phyloP scores from a whole-genome alignment of 805 yeast genomes.

The Kodamaea lidongshanica region DNA sequence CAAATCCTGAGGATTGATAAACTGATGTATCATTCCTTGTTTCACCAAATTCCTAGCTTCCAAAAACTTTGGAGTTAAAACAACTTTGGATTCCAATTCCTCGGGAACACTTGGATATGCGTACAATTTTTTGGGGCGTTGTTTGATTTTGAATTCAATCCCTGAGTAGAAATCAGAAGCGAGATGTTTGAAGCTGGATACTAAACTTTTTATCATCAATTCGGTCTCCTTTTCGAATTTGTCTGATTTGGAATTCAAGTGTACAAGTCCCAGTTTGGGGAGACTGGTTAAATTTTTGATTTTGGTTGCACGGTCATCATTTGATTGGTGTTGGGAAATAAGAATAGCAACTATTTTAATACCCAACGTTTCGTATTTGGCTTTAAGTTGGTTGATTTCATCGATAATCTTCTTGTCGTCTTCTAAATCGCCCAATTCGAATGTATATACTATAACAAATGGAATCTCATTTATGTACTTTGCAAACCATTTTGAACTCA shows the following conservation, averaged over 20 bases:
- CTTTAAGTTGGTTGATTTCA: constrained; percentile 13
- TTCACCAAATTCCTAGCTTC: constrained; percentile 35
- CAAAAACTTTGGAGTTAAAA: constrained; percentile 30
- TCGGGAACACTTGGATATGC: constrained; percentile 21
- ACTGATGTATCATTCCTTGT: constrained; percentile 29
- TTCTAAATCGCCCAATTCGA: constrained; percentile 14
- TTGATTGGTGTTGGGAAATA: constrained; percentile 14
- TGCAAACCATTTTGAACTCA: constrained; percentile 30
- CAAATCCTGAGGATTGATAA: constrained; percentile 27
- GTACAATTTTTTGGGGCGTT: constrained; percentile 33
- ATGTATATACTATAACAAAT: constrained; percentile 23
- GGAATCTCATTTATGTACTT: constrained; percentile 30
- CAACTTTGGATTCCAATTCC: constrained; percentile 22
- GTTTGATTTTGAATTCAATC: constrained; percentile 28
- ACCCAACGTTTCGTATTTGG: constrained; percentile 7
- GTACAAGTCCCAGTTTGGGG: constrained; percentile 27
- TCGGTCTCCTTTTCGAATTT: constrained; percentile 25
- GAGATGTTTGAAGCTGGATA: constrained; percentile 23
- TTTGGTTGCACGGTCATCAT: constrained; percentile 17
- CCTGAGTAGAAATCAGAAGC: constrained; percentile 30
- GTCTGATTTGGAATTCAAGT: constrained; percentile 12
- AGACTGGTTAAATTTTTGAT: constrained; percentile 26
- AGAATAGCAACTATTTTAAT: constrained; percentile 22
- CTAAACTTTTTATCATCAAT: constrained; percentile 23
- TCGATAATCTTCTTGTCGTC: constrained; percentile 10